These are phyloP conservation scores for Scopulariopsis brevicaulis DNA, from an alignment of 2,329 filamentous ascomycete species.

Conservation along the genomic window DNA sequence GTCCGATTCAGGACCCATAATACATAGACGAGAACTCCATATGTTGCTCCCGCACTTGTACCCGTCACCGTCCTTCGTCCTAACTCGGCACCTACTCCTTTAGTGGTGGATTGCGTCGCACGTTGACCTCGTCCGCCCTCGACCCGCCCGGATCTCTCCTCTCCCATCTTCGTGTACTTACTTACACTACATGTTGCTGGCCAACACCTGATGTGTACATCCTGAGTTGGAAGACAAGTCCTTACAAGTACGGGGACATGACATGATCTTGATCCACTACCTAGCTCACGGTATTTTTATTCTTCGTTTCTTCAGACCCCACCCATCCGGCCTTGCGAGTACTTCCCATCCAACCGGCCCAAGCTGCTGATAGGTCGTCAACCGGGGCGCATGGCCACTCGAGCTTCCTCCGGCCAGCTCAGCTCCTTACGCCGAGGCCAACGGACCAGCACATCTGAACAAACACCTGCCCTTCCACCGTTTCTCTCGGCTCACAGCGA, in stretches of 20 bases:
- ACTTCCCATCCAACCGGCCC: neutral
- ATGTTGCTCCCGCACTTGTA: neutral
- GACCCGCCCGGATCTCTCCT: neutral
- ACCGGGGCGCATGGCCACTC: neutral
- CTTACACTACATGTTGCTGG: neutral
- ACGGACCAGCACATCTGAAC: neutral
- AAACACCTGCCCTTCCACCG: neutral
- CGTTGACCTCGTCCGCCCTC: neutral
- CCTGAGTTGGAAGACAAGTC: neutral
- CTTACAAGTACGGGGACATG: neutral
- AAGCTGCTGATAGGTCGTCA: neutral
- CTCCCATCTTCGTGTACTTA: neutral
- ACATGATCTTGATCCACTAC: neutral
- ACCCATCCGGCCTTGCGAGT: neutral
- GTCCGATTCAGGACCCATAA: conserved; percentile 1
- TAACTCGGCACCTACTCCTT: neutral
- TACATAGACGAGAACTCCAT: neutral
- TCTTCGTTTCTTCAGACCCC: neutral
- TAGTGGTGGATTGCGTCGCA: neutral
- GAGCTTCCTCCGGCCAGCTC: neutral
- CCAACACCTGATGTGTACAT: neutral
- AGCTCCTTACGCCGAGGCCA: neutral
- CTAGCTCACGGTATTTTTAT: neutral
- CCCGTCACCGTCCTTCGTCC: conserved; percentile 1
- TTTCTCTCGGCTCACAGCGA: conserved; percentile 5